Evolutionary conservation across 345 rosid species (phyloP).

Genomic region (Bruguiera gymnorhiza): DNA sequence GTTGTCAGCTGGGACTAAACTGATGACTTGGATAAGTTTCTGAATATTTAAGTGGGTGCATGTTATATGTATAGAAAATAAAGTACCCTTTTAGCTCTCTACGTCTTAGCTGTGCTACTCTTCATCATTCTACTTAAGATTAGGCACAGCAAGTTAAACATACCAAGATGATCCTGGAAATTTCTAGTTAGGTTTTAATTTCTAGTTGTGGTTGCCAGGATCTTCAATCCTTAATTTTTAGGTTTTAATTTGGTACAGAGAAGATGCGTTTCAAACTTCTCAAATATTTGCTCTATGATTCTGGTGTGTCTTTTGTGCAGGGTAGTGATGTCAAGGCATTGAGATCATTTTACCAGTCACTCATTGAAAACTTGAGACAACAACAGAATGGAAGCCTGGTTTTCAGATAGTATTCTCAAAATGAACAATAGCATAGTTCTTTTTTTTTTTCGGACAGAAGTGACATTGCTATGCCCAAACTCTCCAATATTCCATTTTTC

Average conservation of each 20-base stretch:
- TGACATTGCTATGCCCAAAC: background rate
- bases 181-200: background rate
- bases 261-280: background rate
- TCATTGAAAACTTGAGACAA: conserved; percentile 63
- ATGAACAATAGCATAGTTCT: background rate
- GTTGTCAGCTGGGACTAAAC: no score
- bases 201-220: background rate
- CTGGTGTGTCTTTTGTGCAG: conserved; percentile 38
- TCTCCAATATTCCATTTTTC: background rate
- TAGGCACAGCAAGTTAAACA: background rate
- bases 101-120: background rate
- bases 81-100: background rate
- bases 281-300: background rate
- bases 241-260: background rate
- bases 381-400: conserved; percentile 77
- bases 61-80: no score
- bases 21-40: no score
- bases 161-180: background rate
- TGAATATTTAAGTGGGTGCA: no score
- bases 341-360: conserved; percentile 69
- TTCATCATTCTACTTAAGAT: background rate
- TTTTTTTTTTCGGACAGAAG: background rate
- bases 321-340: conserved; percentile 62
- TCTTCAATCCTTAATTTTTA: no score
- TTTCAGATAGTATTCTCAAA: conserved; percentile 68